phyloP scores from a whole-genome alignment of 2,329 filamentous ascomycete species.

The Pseudocercospora ulei region DNA sequence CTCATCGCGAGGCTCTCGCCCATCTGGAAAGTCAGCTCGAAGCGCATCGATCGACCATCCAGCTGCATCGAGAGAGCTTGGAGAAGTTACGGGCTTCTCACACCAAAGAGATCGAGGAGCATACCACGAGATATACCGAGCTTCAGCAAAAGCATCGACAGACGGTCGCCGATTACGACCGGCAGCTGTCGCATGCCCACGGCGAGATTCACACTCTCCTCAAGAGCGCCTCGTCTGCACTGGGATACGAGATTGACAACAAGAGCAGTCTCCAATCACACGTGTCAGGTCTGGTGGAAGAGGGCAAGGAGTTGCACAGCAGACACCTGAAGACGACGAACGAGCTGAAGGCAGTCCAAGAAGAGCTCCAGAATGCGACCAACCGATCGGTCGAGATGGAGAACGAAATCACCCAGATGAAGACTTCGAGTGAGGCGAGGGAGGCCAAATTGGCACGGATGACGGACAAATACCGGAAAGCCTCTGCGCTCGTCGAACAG shows the following conservation, averaged over 20 bases:
- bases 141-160: slow-evolving; percentile 34
- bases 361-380: slow-evolving; percentile 38
- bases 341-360: slow-evolving; percentile 37
- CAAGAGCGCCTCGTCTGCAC: slow-evolving; percentile 52
- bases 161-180: slow-evolving; percentile 44
- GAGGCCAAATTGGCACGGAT: slow-evolving; percentile 50
- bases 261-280: slow-evolving; percentile 37
- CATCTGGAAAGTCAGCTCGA: slow-evolving; percentile 51
- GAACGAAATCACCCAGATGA: slow-evolving; percentile 40
- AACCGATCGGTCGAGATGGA: slow-evolving; percentile 37
- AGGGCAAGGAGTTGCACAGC: slow-evolving; percentile 39
- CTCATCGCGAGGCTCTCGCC: slow-evolving; percentile 44
- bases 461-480: slow-evolving; percentile 69
- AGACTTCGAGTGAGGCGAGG: slow-evolving; percentile 46
- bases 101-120: slow-evolving; percentile 46
- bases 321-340: slow-evolving; percentile 39
- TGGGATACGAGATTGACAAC: slow-evolving; percentile 53
- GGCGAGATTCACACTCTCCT: slow-evolving; percentile 51
- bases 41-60: slow-evolving; percentile 47
- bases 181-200: slow-evolving; percentile 51
- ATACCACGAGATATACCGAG: slow-evolving; percentile 31
- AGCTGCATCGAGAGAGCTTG: slow-evolving; percentile 47
- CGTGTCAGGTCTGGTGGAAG: slow-evolving; percentile 39
- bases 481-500: slow-evolving; percentile 82
- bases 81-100: slow-evolving; percentile 48